Conservation (phyloP, 1,139 yeast genomes). For the Magnusiomyces fungicola region DNA sequence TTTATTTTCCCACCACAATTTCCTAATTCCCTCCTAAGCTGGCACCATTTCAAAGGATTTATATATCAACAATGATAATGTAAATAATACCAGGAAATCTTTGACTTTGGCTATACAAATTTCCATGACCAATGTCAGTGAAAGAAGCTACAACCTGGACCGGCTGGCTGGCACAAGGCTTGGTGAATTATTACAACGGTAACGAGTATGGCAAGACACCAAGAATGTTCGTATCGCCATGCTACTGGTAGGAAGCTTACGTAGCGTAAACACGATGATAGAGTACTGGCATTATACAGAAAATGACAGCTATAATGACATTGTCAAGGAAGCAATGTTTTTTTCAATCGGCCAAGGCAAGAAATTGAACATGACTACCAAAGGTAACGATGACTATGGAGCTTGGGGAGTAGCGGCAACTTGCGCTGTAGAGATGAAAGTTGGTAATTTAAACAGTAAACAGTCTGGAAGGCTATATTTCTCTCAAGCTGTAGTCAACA, state of each 20-base stretch:
- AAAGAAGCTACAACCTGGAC: slow-evolving; percentile 41
- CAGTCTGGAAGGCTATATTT: slow-evolving; percentile 61
- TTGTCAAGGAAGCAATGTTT: slow-evolving; percentile 51
- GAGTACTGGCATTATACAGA: slow-evolving; percentile 59
- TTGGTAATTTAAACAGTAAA: slow-evolving; percentile 50
- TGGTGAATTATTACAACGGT: slow-evolving; percentile 68
- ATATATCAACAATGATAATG: background rate
- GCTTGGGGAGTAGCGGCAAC: slow-evolving; percentile 84
- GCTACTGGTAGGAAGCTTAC: slow-evolving; percentile 95
- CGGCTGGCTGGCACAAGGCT: slow-evolving; percentile 52
- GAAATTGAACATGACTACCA: slow-evolving; percentile 67
- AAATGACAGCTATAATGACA: slow-evolving; percentile 50
- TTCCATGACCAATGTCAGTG: slow-evolving; percentile 20
- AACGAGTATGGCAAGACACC: slow-evolving; percentile 45
- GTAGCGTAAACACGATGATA: slow-evolving; percentile 73
- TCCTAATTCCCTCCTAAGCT: background rate
- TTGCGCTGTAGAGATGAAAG: slow-evolving; percentile 77
- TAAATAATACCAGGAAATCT: background rate
- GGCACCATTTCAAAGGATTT: background rate
- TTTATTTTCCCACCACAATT: background rate
- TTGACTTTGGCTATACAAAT: slow-evolving; percentile 10
- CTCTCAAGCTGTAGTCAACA: slow-evolving; percentile 77
- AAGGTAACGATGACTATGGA: slow-evolving; percentile 91
- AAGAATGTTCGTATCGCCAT: slow-evolving; percentile 69
- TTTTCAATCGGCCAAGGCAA: slow-evolving; percentile 60